Evolutionary conservation across 1,284 basidiomycete genomes (phyloP), one percentile per base, ranked within the genome.

Genomic region (Ustilago loliicola): DNA sequence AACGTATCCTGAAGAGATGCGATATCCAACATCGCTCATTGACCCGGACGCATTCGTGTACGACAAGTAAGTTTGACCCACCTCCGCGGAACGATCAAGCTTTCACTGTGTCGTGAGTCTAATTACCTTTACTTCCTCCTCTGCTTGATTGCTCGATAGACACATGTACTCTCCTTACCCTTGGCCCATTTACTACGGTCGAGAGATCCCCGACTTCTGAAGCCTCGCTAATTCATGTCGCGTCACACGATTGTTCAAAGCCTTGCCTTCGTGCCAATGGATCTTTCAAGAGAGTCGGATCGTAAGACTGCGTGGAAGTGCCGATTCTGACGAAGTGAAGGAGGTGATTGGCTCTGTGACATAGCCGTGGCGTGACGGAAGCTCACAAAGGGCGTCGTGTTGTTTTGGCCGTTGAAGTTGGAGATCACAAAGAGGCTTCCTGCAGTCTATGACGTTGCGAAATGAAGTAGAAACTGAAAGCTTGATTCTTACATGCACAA

Each of bases 111-210:
- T 10, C 13, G 6, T 3, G 29, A n/a, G 7, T 17, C 45, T 19
- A 36, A 40, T 36, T 30, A 54, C 66, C 25, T 3, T 9, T 5
- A 29, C 15, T 19, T 10, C n/a, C 17, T 27, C 17, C 15, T 34
- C 19, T 11, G 2, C 23, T 61, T 34, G 40, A 15, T 11, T n/a
- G 29, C 23, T 19, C 11, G 25, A 63, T 60, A 72, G 75, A 48
- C 78, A 80, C 50, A 62, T 71, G 50, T 80, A 80, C 58, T 77
- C 75, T n/a, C 78, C 78, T 5, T 80, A 77, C 42, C 69, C 65
- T n/a, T 77, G 66, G 62, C 78, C 78, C 3, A 74, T 74, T 57
- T 80, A 77, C 54, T 80, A 80, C 55, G 63, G 61, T 25, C 55
- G 59, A 0, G 61, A 63, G 2, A 42, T 61, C 2, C 71, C 71